phyloP scores from a whole-genome alignment of 1,139 yeast genomes.

The Suhomyces maxii region DNA sequence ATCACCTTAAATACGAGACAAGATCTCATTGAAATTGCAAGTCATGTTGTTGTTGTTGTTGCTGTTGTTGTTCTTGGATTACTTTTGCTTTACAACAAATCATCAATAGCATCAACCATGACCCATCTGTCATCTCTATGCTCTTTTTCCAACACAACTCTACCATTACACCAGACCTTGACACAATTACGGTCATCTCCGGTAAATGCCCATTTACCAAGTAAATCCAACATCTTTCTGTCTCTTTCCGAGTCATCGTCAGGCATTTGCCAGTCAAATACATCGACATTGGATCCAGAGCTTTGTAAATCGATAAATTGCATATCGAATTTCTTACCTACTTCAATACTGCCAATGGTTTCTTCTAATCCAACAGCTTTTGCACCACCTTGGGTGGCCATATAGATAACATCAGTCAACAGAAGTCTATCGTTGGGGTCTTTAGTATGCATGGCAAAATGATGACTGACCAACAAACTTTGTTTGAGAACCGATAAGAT shows the following conservation, averaged over 20 bases:
- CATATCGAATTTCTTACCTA: conserved; percentile 81
- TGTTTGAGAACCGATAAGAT: conserved; percentile 75
- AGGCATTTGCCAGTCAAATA: conserved; percentile 68
- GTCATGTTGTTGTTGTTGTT: background rate
- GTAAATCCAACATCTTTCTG: conserved; percentile 48
- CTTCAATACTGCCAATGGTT: conserved; percentile 66
- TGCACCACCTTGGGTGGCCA: conserved; percentile 93
- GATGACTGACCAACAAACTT: conserved; percentile 82
- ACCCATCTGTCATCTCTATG: conserved; percentile 13
- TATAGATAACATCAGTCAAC: conserved; percentile 68
- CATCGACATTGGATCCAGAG: conserved; percentile 60
- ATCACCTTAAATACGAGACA: too few relatives aligned
- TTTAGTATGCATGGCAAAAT: conserved; percentile 62
- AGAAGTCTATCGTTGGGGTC: conserved; percentile 51
- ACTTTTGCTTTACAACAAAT: too few relatives aligned
- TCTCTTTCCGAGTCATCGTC: conserved; percentile 14
- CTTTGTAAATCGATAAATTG: conserved; percentile 68
- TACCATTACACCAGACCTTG: conserved; percentile 83
- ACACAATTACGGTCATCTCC: conserved; percentile 91
- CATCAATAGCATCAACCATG: conserved; percentile 6
- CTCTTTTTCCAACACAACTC: conserved; percentile 42
- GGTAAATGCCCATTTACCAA: conserved; percentile 90
- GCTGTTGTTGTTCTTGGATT: background rate
- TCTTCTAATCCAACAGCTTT: conserved; percentile 61
- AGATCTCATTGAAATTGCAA: too few relatives aligned